phyloP scores from a whole-genome alignment of 2,329 filamentous ascomycete species.

The Ophiostoma australiae region DNA sequence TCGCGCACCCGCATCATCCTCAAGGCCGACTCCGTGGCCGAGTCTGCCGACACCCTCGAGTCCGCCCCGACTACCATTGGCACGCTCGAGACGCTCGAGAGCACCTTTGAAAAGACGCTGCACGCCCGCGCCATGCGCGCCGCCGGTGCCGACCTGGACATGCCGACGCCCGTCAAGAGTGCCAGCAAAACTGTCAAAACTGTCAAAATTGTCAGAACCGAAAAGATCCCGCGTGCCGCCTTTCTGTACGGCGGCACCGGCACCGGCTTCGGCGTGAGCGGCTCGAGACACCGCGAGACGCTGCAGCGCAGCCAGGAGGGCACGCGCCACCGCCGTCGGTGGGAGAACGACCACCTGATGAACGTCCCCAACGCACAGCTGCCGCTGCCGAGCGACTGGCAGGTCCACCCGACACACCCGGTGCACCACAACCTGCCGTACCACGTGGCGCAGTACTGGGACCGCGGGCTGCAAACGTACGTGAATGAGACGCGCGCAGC shows the following conservation, averaged over 20 bases:
- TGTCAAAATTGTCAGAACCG: no score
- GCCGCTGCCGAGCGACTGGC: constrained; percentile 77
- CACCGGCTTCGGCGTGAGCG: constrained; percentile 31
- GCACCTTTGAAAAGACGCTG: constrained; percentile 15
- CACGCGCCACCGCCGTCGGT: constrained; percentile 75
- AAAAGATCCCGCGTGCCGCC: constrained; percentile 25
- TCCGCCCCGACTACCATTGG: neutral
- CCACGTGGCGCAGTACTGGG: constrained; percentile 83
- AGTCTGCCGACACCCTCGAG: neutral
- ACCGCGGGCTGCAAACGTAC: constrained; percentile 50
- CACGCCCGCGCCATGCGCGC: constrained; percentile 9
- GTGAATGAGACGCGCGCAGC: constrained; percentile 45
- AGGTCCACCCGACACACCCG: constrained; percentile 73
- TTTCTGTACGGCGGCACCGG: neutral
- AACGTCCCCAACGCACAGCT: constrained; percentile 82
- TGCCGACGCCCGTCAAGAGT: constrained; percentile 29
- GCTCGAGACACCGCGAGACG: constrained; percentile 60
- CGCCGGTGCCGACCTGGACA: neutral
- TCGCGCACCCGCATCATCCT: constrained; percentile 16
- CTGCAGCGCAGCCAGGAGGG: constrained; percentile 88
- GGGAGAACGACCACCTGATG: constrained; percentile 91
- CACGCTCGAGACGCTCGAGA: constrained; percentile 13
- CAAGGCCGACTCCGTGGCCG: neutral
- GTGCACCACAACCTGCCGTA: constrained; percentile 72
- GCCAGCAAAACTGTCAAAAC: neutral